Conservation (phyloP, 1,284 basidiomycete species). For the Microbotryum silenes-acaulis region DNA sequence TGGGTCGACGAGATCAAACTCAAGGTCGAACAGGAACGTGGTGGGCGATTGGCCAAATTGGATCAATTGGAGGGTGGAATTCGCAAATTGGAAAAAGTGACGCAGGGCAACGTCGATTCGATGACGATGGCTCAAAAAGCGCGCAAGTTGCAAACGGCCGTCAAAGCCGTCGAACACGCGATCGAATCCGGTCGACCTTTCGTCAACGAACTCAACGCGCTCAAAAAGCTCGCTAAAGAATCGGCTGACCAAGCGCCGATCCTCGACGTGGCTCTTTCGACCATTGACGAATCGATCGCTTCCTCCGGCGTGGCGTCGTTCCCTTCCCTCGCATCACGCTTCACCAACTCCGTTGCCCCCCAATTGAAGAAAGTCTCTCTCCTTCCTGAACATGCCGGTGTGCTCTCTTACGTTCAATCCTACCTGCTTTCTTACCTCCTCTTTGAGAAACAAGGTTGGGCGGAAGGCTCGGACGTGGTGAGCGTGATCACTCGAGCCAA, state of each 20-base stretch:
- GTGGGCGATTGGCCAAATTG: constrained; percentile 87
- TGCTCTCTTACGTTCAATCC: constrained; percentile 79
- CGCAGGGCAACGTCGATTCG: constrained; percentile 76
- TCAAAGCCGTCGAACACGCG: constrained; percentile 54
- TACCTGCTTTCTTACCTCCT: constrained; percentile 65
- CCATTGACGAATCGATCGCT: constrained; percentile 55
- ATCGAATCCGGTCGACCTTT: constrained; percentile 27
- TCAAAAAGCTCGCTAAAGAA: constrained; percentile 16
- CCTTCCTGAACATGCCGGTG: constrained; percentile 79
- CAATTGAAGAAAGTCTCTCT: constrained; percentile 79
- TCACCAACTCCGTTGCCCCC: constrained; percentile 73
- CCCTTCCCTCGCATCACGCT: constrained; percentile 82
- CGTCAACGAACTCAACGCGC: constrained; percentile 24
- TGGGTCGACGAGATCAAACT: constrained; percentile 96
- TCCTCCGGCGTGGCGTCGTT: constrained; percentile 84
- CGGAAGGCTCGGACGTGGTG: constrained; percentile 72
- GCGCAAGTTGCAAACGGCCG: constrained; percentile 59
- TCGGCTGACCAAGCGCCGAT: constrained; percentile 41
- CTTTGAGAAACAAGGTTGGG: constrained; percentile 63
- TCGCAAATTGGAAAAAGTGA: constrained; percentile 82
- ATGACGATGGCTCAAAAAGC: constrained; percentile 78
- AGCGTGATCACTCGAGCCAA: constrained; percentile 85
- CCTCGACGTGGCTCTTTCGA: constrained; percentile 59
- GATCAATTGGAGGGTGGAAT: constrained; percentile 84
- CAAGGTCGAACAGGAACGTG: constrained; percentile 92